Conservation (phyloP, 2,329 filamentous ascomycete species). For the Colletotrichum gloeosporioides region DNA sequence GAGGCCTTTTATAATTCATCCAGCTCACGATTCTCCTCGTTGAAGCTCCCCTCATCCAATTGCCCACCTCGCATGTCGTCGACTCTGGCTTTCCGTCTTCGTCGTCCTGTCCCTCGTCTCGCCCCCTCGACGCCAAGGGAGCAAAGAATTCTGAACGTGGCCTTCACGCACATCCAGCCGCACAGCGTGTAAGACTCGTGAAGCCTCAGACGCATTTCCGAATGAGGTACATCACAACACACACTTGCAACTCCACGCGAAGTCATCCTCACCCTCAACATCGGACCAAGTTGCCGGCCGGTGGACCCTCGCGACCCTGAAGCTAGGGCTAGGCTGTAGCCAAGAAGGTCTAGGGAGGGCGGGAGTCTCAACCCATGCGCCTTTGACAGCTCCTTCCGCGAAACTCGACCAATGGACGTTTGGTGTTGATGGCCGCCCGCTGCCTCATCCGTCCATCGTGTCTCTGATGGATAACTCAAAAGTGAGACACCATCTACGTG, state of each 20-base stretch:
- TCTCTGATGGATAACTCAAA: slow-evolving; percentile 5
- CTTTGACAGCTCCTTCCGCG: slow-evolving; percentile 4
- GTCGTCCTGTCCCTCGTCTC: neutral
- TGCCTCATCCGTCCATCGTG: slow-evolving; percentile 1
- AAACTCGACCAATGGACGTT: neutral
- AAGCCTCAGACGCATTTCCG: neutral
- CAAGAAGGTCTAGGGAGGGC: slow-evolving; percentile 4
- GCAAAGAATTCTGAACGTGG: neutral
- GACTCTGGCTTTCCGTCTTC: neutral
- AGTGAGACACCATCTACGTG: neutral
- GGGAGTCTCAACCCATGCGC: slow-evolving; percentile 7
- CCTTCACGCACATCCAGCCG: neutral
- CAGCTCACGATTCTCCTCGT: neutral
- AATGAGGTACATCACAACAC: neutral
- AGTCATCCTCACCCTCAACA: neutral
- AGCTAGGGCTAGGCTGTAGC: slow-evolving; percentile 1
- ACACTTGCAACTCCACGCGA: neutral
- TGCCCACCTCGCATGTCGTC: neutral
- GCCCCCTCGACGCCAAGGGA: neutral
- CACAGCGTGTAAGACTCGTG: neutral
- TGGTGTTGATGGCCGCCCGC: neutral
- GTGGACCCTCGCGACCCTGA: neutral
- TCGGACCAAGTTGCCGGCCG: neutral
- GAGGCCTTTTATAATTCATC: slow-evolving; percentile 10
- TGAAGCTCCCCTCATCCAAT: neutral